Conservation (phyloP, 257 asterid genomes). For the Primulina huaijiensis region DNA sequence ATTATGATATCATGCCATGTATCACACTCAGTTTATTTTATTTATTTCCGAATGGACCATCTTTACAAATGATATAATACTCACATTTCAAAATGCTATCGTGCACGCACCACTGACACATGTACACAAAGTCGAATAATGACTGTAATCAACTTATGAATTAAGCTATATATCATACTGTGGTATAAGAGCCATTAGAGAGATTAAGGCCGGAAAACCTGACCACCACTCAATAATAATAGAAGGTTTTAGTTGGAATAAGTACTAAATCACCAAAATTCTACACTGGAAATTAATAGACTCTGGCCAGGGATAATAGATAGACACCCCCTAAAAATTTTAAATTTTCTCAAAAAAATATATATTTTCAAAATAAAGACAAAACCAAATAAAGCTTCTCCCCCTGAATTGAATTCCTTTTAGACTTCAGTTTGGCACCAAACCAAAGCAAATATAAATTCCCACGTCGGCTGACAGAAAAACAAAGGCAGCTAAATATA, state of each 20-base stretch:
- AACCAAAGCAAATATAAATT: neutral
- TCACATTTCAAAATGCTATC: no score
- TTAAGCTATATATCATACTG: no score
- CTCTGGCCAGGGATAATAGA: neutral
- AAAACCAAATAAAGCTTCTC: neutral
- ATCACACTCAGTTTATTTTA: no score
- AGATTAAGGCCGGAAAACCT: neutral
- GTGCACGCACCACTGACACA: no score
- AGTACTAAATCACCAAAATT: constrained; percentile 7
- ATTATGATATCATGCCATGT: neutral
- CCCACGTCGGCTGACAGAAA: neutral
- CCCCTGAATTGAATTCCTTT: neutral
- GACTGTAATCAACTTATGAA: no score
- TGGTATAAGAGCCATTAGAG: neutral
- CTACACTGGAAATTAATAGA: neutral
- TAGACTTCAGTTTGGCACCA: neutral
- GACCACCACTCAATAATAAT: neutral
- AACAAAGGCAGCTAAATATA: no score
- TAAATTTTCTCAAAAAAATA: neutral
- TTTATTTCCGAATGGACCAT: no score
- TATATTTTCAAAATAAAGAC: neutral
- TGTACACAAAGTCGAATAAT: no score
- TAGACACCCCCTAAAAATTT: neutral
- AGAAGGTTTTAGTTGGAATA: neutral
- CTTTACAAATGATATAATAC: no score